Evolutionary conservation across 495 filamentous ascomycete species (phyloP).

Genomic region (Penicillium lividum): DNA sequence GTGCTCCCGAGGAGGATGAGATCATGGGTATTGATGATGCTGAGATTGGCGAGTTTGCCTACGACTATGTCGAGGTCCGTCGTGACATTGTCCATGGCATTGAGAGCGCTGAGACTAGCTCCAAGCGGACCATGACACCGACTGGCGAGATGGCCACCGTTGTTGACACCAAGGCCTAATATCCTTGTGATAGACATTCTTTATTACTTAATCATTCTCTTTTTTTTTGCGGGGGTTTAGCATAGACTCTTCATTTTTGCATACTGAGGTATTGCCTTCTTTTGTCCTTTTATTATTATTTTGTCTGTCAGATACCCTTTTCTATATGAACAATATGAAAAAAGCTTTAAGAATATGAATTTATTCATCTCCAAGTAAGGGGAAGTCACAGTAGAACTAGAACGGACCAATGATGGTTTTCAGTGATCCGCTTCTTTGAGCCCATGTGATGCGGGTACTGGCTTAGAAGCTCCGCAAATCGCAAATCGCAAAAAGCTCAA

Average conservation of each 20-base stretch:
- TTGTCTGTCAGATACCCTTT: conserved; percentile 11
- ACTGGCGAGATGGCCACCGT: conserved; percentile 17
- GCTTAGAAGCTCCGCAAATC: conserved; percentile 6
- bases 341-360: not conserved
- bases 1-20: conserved; percentile 81
- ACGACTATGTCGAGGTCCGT: conserved; percentile 93
- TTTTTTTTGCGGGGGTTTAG: conserved; percentile 2
- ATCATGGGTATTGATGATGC: conserved; percentile 91
- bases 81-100: conserved; percentile 75
- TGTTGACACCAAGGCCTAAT: conserved; percentile 37
- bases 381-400: not conserved
- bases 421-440: not conserved
- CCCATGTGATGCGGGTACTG: conserved; percentile 13
- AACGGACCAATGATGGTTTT: not conserved
- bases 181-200: conserved; percentile 7
- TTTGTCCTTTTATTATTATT: conserved; percentile 8
- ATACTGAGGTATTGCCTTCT: not conserved
- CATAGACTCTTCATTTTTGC: conserved; percentile 3
- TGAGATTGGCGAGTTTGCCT: conserved; percentile 97
- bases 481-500: conserved; percentile 6
- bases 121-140: conserved; percentile 38
- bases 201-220: conserved; percentile 10
- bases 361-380: too few species aligned
- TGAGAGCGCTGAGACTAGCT: conserved; percentile 36
- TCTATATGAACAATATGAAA: conserved; percentile 6